Evolutionary conservation across 805 yeast genomes (phyloP), one percentile per base, ranked within the genome.

Genomic region (Saitoella complicata): DNA sequence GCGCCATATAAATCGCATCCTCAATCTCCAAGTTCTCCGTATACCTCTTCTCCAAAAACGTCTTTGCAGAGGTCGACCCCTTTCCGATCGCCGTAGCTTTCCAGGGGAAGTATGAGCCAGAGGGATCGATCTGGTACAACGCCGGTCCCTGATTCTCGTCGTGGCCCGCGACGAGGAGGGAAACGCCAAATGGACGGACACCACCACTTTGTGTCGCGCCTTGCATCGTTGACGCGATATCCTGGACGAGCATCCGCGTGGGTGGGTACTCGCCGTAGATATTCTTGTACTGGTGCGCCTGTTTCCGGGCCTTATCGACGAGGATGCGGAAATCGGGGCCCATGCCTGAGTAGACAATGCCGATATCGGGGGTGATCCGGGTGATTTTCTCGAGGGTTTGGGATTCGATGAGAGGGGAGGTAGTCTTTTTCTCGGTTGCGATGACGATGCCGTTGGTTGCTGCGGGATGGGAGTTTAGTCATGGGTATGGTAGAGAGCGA

Each of bases 161-260:
- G 60, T 84, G 74, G 21, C 98, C 98, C 7, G 96, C 99, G 12
- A 91, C 86, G 46, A 91, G 69, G 46, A 91, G 68, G 7, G 95
- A 84, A 21, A 93, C 96, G 49, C 99, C 99, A 61, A 78, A 91
- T n/a, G 98, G 99, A 60, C 99, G 76, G 51, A 91, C 95, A 64
- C 98, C 99, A 43, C 96, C 98, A 44, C 86, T 78, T 61, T 91
- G 98, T 1, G 97, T 91, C n/a, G 94, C 87, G 62, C 88, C 96
- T 64, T 91, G 99, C 84, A 91, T 93, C 44, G 86, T 79, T 58
- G 82, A 82, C 44, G 99, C 99, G 52, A 91, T 76, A 61, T 91
- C 95, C 50, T 87, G 83, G 31, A 91, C 97, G 54, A 91, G 69
- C 51, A 88, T 80, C 60, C 84, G 82, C 2, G 95, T 91, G 39